Evolutionary conservation across 1,284 basidiomycete genomes (phyloP).

Genomic region (Xerocomus nothofagi): DNA sequence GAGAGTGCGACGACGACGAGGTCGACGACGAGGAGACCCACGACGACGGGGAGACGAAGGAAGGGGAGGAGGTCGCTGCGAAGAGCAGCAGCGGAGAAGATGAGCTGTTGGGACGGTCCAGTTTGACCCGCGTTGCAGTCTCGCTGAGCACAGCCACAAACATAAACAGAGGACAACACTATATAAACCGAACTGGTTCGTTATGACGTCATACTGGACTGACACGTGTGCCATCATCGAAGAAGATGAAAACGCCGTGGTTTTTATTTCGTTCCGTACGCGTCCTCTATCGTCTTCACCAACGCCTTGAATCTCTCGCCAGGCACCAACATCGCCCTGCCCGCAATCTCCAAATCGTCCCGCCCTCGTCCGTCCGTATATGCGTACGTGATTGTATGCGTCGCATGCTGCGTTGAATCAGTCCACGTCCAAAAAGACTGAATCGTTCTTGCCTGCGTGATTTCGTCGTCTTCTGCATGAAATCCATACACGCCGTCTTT

Average conservation of each 20-base stretch:
- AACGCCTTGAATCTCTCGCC: slow-evolving; percentile 43
- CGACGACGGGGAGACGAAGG: background rate
- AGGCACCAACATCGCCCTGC: slow-evolving; percentile 73
- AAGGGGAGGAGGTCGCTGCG: background rate
- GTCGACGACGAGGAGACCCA: background rate
- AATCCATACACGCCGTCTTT: slow-evolving; percentile 65
- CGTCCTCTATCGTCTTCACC: slow-evolving; percentile 39
- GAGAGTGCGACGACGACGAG: background rate
- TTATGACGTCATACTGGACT: no score
- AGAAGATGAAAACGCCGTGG: no score
- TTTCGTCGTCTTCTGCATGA: slow-evolving; percentile 84
- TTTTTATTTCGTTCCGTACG: no score
- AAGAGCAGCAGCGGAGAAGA: background rate
- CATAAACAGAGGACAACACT: slow-evolving; percentile 23
- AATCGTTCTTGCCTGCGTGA: slow-evolving; percentile 66
- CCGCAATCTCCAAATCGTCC: slow-evolving; percentile 74
- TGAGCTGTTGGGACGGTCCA: background rate
- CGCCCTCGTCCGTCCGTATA: slow-evolving; percentile 59
- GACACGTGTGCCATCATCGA: no score
- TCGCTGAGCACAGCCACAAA: slow-evolving; percentile 20
- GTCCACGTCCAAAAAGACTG: no score
- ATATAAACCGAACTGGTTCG: slow-evolving; percentile 3
- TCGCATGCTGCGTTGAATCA: slow-evolving; percentile 50
- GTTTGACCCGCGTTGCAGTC: slow-evolving; percentile 14
- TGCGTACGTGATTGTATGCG: slow-evolving; percentile 62